Evolutionary conservation across 2,329 filamentous ascomycete species (phyloP), one percentile per base, ranked within the genome.

Genomic region (Thielaviopsis euricoi): DNA sequence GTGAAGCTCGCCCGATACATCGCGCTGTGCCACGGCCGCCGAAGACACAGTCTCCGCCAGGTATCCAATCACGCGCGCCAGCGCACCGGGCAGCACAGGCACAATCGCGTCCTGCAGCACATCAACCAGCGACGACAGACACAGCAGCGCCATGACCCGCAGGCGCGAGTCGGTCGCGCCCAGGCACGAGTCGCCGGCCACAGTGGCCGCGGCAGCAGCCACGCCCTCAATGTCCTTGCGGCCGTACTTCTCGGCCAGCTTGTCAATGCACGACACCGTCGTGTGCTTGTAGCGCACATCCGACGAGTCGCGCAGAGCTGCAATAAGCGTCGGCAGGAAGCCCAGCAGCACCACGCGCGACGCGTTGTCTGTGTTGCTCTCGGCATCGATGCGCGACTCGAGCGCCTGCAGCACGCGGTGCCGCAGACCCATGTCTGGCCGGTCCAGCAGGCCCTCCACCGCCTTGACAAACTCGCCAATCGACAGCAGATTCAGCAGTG

Each of bases 221-320:
- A 95, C 86, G 51, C 82, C 83, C 63, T 86, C 81, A 1, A 86
- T 76, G 65, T 95, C 87, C 68, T 90, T 94, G 74, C 93, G 94
- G 63, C 93, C 94, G 68, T 95, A 97, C 68, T 91, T 91, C 71
- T 96, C 90, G 2, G 87, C 81, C 62, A 98, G 94, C 69, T 88
- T 87, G 71, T 96, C 90, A 51, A 97, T 85, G 64, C 91, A 97
- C 40, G 83, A 83, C 61, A 98, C 83, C 1, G 90, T 87, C 12
- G 87, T 89, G 65, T 89, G 85, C 71, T 91, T 89, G 68, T 93
- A 85, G 26, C 82, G 76, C 56, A 85, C 79, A 63, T 93, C 83
- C 33, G 78, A 74, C 6, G 86, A 85, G 54, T 85, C 79, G 58
- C 84, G 76, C 60, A 98, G 81, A 52, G 94, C 86, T 21, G 79